These are phyloP conservation scores for Pulveroboletus sp. DNA, from an alignment of 768 basidiomycete genomes.

Conservation along the genomic window DNA sequence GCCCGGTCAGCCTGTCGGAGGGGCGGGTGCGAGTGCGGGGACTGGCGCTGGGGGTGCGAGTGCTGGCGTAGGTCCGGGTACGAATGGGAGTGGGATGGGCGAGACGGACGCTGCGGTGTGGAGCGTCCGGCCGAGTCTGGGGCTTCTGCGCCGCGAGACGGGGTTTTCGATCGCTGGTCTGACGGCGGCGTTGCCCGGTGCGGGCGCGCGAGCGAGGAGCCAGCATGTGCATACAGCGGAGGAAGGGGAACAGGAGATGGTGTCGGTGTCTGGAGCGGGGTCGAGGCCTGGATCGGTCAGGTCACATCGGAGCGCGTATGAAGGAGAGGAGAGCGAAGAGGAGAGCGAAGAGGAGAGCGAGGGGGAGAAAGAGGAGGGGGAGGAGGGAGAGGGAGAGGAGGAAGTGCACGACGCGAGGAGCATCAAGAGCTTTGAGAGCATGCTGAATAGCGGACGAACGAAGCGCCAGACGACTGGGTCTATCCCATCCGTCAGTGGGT, in stretches of 20 bases:
- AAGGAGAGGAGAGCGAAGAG: background rate
- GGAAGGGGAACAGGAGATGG: conserved; percentile 46
- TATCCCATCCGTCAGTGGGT: too few relatives aligned
- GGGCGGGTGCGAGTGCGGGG: too few relatives aligned
- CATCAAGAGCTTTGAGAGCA: conserved; percentile 83
- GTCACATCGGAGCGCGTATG: conserved; percentile 20
- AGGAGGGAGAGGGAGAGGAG: conserved; percentile 25
- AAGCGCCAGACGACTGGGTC: conserved; percentile 1
- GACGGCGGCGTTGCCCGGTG: conserved; percentile 54
- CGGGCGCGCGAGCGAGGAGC: conserved; percentile 7
- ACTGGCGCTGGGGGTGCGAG: conserved; percentile 5
- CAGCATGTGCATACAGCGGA: conserved; percentile 25
- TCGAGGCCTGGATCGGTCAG: conserved; percentile 46
- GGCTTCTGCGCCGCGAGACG: conserved; percentile 68
- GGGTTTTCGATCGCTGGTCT: conserved; percentile 82
- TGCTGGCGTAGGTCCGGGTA: background rate
- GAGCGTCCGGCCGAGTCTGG: conserved; percentile 49
- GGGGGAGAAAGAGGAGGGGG: conserved; percentile 27
- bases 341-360: conserved; percentile 18
- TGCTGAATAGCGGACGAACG: conserved; percentile 49
- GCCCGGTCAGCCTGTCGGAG: conserved; percentile 45
- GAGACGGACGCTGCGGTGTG: conserved; percentile 15
- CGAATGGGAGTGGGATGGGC: background rate
- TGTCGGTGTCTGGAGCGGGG: conserved; percentile 49
- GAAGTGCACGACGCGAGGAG: conserved; percentile 60